phyloP scores from a whole-genome alignment of 345 rosid species.

The Populus euphratica region DNA sequence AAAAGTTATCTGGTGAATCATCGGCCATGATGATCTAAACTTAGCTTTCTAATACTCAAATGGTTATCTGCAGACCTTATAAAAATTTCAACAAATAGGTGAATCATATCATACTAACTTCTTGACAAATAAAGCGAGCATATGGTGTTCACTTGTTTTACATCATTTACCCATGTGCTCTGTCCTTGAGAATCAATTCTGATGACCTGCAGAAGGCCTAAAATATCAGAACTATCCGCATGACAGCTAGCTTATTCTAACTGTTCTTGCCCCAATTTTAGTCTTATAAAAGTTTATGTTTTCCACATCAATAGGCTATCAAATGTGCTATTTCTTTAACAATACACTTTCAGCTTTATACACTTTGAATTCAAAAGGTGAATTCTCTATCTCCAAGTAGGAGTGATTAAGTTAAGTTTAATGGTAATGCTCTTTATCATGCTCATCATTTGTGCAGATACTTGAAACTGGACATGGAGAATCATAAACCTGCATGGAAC shows the following conservation, averaged over 20 bases:
- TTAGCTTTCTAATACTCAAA: background rate
- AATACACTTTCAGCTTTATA: background rate
- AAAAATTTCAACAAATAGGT: background rate
- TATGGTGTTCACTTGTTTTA: background rate
- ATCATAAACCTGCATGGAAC: constrained; percentile 64
- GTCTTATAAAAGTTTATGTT: background rate
- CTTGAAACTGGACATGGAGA: constrained; percentile 1
- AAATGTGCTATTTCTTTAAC: background rate
- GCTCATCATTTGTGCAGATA: background rate
- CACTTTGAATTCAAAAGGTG: background rate
- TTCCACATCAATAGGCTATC: background rate
- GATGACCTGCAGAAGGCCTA: background rate
- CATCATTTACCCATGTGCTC: background rate
- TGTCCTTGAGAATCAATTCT: background rate
- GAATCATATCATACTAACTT: background rate
- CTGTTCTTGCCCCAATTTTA: background rate
- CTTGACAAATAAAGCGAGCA: background rate
- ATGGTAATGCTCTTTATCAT: background rate
- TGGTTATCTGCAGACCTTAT: background rate
- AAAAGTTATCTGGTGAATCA: background rate
- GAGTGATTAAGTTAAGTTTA: background rate
- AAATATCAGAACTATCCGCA: background rate
- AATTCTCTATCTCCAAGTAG: background rate
- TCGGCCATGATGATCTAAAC: background rate
- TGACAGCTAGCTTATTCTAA: background rate